These are phyloP conservation scores for Aphanomyces invadans DNA, from an alignment of 352 stramenopile species.

Conservation along the genomic window DNA sequence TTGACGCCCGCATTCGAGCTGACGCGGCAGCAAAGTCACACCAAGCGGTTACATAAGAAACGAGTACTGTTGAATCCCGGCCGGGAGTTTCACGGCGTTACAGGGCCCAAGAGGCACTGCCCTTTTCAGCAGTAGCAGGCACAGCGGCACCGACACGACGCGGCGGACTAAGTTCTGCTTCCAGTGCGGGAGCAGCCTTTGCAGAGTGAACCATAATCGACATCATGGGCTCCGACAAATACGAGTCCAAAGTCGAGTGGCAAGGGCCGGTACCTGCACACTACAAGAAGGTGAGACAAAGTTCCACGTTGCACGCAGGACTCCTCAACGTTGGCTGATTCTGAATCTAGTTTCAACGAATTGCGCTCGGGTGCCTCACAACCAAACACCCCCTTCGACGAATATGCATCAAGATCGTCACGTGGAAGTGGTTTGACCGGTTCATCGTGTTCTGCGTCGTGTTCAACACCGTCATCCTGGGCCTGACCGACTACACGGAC, in stretches of 20 bases:
- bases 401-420: slow-evolving; percentile 30
- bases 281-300: not conserved
- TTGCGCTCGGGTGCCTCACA: slow-evolving; percentile 7
- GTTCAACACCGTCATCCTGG: slow-evolving; percentile 76
- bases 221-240: slow-evolving; percentile 13
- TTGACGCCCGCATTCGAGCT: too few species aligned
- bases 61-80: too few species aligned
- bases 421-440: slow-evolving; percentile 67
- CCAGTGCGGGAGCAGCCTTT: not conserved
- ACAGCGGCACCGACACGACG: too few species aligned
- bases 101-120: not conserved
- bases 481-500: slow-evolving; percentile 64
- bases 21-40: too few species aligned
- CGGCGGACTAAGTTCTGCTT: not conserved
- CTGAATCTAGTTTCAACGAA: slow-evolving; percentile 7
- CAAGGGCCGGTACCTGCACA: not conserved
- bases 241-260: not conserved
- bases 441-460: slow-evolving; percentile 81
- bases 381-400: slow-evolving; percentile 8
- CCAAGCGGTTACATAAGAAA: too few species aligned
- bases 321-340: too few species aligned
- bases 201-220: not conserved
- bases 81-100: not conserved
- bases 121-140: not conserved
- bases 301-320: too few species aligned